phyloP scores from a whole-genome alignment of 2,329 filamentous ascomycete genomes.

The Xylariaceae sp. region DNA sequence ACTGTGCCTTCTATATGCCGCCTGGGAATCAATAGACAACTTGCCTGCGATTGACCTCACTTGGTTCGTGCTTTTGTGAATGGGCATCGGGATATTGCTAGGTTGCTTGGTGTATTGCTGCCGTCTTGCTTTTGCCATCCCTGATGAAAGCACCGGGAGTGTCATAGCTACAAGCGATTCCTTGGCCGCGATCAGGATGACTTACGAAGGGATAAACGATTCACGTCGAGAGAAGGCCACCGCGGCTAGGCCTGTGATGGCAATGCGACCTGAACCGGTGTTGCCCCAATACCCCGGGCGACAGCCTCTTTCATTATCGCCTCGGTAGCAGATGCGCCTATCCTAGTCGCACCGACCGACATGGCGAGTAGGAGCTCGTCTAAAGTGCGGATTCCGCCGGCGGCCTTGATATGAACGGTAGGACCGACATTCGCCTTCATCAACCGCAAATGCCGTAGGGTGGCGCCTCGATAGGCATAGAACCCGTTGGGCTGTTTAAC shows the following conservation, averaged over 20 bases:
- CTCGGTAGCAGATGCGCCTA: conserved; percentile 53
- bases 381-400: conserved; percentile 53
- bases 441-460: conserved; percentile 46
- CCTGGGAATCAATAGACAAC: too few species aligned
- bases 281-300: conserved; percentile 32
- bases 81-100: too few species aligned
- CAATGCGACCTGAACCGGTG: conserved; percentile 11
- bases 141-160: too few species aligned
- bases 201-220: too few species aligned
- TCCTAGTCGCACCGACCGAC: conserved; percentile 50
- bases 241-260: neutral
- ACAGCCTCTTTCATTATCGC: conserved; percentile 53
- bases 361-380: conserved; percentile 54
- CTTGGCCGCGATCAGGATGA: too few species aligned
- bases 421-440: conserved; percentile 47
- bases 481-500: conserved; percentile 49
- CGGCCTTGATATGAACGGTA: conserved; percentile 53
- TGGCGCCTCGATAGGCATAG: conserved; percentile 53
- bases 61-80: too few species aligned
- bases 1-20: too few species aligned
- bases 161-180: too few species aligned
- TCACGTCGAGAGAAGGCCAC: too few species aligned
- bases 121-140: too few species aligned
- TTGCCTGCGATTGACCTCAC: too few species aligned
- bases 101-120: too few species aligned